Evolutionary conservation across 2,329 filamentous ascomycete genomes (phyloP).

Genomic region (Grosmannia serpens): DNA sequence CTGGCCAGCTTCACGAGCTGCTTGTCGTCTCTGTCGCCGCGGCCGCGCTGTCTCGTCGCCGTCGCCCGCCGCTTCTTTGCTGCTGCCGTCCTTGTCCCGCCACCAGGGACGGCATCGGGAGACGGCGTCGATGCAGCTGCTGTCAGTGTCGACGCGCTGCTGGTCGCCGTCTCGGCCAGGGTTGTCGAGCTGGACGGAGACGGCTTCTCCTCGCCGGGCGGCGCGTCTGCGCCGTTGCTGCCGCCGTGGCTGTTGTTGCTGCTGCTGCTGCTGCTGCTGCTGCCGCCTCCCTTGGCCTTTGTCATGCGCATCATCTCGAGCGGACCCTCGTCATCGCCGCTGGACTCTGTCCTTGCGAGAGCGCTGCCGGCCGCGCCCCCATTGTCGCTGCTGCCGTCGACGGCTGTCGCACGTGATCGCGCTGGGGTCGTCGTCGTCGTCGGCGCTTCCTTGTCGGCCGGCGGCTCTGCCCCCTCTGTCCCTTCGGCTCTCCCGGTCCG

Average conservation of each 20-base stretch:
- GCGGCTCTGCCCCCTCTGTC: neutral
- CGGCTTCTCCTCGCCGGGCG: neutral
- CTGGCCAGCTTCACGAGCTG: constrained; percentile 42
- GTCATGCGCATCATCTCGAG: constrained; percentile 69
- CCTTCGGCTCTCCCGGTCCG: neutral
- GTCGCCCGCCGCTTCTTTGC: neutral
- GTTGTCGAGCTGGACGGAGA: neutral
- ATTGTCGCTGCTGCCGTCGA: neutral
- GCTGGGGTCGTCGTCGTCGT: too few relatives aligned
- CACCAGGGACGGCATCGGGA: too few relatives aligned
- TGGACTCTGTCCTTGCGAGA: constrained; percentile 44
- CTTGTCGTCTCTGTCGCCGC: constrained; percentile 25
- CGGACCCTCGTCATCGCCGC: constrained; percentile 68
- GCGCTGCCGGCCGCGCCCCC: neutral
- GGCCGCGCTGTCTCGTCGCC: constrained; percentile 16
- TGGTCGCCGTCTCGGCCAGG: neutral
- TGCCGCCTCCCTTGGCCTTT: constrained; percentile 18
- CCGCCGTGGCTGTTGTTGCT: neutral
- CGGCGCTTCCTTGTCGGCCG: neutral
- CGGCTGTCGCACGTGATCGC: neutral
- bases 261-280: neutral
- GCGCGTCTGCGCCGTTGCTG: neutral
- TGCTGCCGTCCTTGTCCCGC: neutral
- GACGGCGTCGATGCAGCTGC: neutral
- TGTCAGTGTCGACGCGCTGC: neutral